Percentiles rank a stretch among this genome's conserved stretches.
Evolutionary conservation across 2,329 filamentous ascomycete species (phyloP).

Genomic region (Tolypocladium endophyticum): DNA sequence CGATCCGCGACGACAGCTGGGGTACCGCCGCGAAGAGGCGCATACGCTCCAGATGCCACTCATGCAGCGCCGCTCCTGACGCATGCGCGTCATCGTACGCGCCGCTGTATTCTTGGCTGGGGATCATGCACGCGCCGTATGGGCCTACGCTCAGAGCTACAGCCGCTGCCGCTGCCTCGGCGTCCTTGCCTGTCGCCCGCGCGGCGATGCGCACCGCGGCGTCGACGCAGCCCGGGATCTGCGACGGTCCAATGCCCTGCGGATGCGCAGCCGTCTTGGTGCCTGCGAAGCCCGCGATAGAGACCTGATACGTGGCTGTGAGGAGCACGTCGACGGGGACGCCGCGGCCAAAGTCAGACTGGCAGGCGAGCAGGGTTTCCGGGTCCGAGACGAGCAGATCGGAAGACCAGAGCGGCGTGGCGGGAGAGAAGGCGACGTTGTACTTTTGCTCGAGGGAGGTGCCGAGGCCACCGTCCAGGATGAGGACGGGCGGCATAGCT

Average conservation of each 20-base stretch:
- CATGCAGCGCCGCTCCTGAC: conserved; percentile 29
- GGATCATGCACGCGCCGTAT: conserved; percentile 57
- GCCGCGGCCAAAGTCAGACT: conserved; percentile 38
- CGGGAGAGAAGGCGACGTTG: conserved; percentile 36
- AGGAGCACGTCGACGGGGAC: conserved; percentile 53
- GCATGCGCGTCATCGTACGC: conserved; percentile 42
- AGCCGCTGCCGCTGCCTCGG: conserved; percentile 5
- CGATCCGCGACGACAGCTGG: conserved; percentile 28
- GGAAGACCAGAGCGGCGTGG: conserved; percentile 56
- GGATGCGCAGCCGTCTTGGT: conserved; percentile 33
- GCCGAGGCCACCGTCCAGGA: conserved; percentile 59
- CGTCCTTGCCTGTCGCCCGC: conserved; percentile 16
- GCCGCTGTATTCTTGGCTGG: conserved; percentile 55
- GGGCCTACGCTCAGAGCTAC: conserved; percentile 54
- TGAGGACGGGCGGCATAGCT: conserved; percentile 7
- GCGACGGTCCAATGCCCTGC: conserved; percentile 27
- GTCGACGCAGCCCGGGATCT: conserved; percentile 30
- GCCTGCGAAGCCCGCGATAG: conserved; percentile 41
- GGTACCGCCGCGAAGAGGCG: conserved; percentile 33
- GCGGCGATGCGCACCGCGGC: conserved; percentile 32
- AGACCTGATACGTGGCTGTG: conserved; percentile 59
- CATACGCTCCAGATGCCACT: conserved; percentile 49
- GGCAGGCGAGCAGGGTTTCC: conserved; percentile 40
- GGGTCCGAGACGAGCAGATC: conserved; percentile 49
- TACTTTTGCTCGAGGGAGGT: conserved; percentile 54